phyloP scores from a whole-genome alignment of 768 basidiomycete genomes.

The Polyporus arcularius region DNA sequence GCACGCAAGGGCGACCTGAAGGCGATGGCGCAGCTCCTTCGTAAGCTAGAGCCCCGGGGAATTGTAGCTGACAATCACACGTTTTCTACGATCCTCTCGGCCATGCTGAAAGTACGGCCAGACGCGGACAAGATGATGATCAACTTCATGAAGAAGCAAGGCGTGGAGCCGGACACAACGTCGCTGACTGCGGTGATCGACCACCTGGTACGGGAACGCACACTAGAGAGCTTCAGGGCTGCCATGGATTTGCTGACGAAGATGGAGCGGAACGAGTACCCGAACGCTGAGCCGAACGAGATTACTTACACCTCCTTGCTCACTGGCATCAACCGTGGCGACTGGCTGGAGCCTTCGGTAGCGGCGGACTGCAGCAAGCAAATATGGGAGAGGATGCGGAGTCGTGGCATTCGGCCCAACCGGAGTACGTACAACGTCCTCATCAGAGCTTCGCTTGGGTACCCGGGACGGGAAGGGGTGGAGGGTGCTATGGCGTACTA shows the following conservation, averaged over 20 bases:
- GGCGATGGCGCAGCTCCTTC: constrained; percentile 57
- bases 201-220: constrained; percentile 61
- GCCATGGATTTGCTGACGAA: constrained; percentile 69
- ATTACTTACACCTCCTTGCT: constrained; percentile 86
- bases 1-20: constrained; percentile 64
- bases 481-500: constrained; percentile 59
- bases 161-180: constrained; percentile 70
- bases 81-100: constrained; percentile 83
- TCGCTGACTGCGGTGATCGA: constrained; percentile 82
- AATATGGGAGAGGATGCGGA: constrained; percentile 62
- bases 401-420: constrained; percentile 52
- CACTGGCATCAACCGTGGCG: constrained; percentile 65
- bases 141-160: constrained; percentile 73
- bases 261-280: constrained; percentile 63
- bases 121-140: constrained; percentile 70
- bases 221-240: constrained; percentile 52
- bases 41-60: constrained; percentile 51
- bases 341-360: constrained; percentile 46
- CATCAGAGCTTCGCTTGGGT: constrained; percentile 64
- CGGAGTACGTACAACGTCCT: constrained; percentile 77
- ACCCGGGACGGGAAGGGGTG: constrained; percentile 49
- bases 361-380: constrained; percentile 49
- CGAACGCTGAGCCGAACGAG: constrained; percentile 59
- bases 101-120: constrained; percentile 64
- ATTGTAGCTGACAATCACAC: constrained; percentile 80